A percentile compares a stretch with the other conserved stretches of the same genome.
Conservation (phyloP, 805 yeast genomes). For the Cyberlindnera subsufficiens region DNA sequence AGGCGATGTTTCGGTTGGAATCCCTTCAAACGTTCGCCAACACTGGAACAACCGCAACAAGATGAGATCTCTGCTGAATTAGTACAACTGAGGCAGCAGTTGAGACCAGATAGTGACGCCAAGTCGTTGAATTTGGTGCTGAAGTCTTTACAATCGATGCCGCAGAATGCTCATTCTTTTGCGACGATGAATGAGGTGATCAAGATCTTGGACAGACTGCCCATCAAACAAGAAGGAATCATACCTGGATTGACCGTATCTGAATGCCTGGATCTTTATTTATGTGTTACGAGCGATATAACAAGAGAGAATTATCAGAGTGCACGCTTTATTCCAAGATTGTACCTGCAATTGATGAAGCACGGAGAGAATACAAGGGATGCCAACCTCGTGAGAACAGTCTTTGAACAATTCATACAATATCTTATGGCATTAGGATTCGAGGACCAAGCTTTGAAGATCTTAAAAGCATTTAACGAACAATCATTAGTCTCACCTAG, state of each 20-base stretch:
- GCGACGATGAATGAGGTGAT: constrained; percentile 14
- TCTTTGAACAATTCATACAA: constrained; percentile 10
- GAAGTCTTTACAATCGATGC: background rate
- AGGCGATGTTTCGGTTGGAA: constrained; percentile 2
- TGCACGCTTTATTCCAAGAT: constrained; percentile 20
- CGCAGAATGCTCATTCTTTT: constrained; percentile 3
- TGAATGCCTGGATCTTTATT: constrained; percentile 8
- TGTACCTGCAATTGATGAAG: constrained; percentile 16
- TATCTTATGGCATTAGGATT: constrained; percentile 14
- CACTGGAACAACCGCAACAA: constrained; percentile 1
- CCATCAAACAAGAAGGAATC: background rate
- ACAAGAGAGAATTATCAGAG: constrained; percentile 14
- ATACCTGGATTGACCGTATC: constrained; percentile 7
- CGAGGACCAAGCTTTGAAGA: constrained; percentile 11
- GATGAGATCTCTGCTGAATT: constrained; percentile 1
- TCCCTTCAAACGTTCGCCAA: constrained; percentile 6
- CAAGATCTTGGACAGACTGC: constrained; percentile 10
- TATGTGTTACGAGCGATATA: constrained; percentile 6
- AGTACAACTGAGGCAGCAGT: constrained; percentile 4
- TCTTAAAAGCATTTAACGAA: background rate
- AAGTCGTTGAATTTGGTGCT: constrained; percentile 1
- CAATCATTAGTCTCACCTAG: background rate
- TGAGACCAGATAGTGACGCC: background rate
- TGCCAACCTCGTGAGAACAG: constrained; percentile 1
- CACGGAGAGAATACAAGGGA: constrained; percentile 1